phyloP scores from a whole-genome alignment of 2,329 filamentous ascomycete genomes.

The Huntiella savannae region DNA sequence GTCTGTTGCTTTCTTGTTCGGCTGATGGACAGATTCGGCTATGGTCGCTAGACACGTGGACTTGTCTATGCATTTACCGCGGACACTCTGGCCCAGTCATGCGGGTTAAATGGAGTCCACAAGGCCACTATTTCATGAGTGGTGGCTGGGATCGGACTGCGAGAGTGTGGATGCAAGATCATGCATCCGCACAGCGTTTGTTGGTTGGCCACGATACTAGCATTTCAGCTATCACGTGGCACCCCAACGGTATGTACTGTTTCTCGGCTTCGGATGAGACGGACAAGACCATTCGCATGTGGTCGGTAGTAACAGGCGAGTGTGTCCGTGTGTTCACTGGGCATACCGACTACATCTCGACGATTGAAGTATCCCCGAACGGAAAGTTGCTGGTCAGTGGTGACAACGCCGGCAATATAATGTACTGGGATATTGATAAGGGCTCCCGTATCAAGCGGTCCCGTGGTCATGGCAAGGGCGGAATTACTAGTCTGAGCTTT shows the following conservation, averaged over 20 bases:
- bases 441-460: constrained; percentile 79
- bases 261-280: constrained; percentile 77
- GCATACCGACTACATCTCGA: constrained; percentile 71
- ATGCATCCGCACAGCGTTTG: constrained; percentile 72
- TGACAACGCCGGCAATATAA: constrained; percentile 73
- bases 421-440: constrained; percentile 84
- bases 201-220: constrained; percentile 85
- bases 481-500: constrained; percentile 85
- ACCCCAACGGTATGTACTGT: constrained; percentile 81
- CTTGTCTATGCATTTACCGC: constrained; percentile 86
- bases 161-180: constrained; percentile 80
- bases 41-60: constrained; percentile 83
- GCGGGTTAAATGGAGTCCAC: constrained; percentile 76
- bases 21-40: constrained; percentile 75
- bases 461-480: constrained; percentile 80
- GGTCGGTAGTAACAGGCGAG: constrained; percentile 73
- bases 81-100: constrained; percentile 81
- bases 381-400: constrained; percentile 83
- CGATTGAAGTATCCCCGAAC: constrained; percentile 68
- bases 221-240: constrained; percentile 83
- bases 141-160: constrained; percentile 79
- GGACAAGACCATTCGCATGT: constrained; percentile 91
- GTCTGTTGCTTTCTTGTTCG: constrained; percentile 70
- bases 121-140: constrained; percentile 86
- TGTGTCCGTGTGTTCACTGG: constrained; percentile 85